These are phyloP conservation scores for Magnusiomyces suaveolens DNA, from an alignment of 1,139 yeast genomes.

Conservation along the genomic window DNA sequence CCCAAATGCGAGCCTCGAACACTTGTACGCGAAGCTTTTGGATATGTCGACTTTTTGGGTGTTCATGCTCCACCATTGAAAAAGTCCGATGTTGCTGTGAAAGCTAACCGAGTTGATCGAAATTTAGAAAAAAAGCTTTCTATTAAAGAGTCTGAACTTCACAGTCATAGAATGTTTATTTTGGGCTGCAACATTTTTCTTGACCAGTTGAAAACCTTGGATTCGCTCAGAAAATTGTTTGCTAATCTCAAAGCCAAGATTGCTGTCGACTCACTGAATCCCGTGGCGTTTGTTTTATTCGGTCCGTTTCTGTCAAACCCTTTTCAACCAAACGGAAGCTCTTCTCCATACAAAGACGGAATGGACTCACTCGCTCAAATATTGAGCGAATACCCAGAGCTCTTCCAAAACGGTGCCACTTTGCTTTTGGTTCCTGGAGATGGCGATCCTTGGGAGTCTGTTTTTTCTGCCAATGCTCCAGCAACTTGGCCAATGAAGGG, in stretches of 20 bases:
- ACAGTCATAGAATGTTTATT: constrained; percentile 51
- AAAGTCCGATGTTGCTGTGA: constrained; percentile 15
- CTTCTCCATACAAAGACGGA: constrained; percentile 51
- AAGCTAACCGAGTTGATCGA: constrained; percentile 33
- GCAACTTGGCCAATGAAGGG: constrained; percentile 61
- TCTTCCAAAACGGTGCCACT: constrained; percentile 17
- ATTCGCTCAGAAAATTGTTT: constrained; percentile 54
- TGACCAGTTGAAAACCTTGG: constrained; percentile 49
- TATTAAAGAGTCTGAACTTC: constrained; percentile 46
- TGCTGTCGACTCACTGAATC: constrained; percentile 35
- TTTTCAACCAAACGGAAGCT: constrained; percentile 41
- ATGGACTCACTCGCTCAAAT: constrained; percentile 63
- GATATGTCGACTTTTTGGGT: constrained; percentile 72
- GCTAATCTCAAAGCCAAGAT: constrained; percentile 38
- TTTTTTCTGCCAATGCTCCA: constrained; percentile 56
- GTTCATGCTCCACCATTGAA: constrained; percentile 36
- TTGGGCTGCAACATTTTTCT: constrained; percentile 67
- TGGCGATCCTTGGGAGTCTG: constrained; percentile 88
- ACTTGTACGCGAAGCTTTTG: constrained; percentile 56
- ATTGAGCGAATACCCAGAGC: constrained; percentile 41
- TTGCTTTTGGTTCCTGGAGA: constrained; percentile 64
- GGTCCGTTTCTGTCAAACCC: constrained; percentile 71
- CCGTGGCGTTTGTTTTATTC: constrained; percentile 49
- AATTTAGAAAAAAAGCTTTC: constrained; percentile 47
- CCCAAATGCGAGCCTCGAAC: constrained; percentile 82